These are phyloP conservation scores for Pichia cephalocereana DNA, from an alignment of 805 yeast genomes.

Conservation along the genomic window DNA sequence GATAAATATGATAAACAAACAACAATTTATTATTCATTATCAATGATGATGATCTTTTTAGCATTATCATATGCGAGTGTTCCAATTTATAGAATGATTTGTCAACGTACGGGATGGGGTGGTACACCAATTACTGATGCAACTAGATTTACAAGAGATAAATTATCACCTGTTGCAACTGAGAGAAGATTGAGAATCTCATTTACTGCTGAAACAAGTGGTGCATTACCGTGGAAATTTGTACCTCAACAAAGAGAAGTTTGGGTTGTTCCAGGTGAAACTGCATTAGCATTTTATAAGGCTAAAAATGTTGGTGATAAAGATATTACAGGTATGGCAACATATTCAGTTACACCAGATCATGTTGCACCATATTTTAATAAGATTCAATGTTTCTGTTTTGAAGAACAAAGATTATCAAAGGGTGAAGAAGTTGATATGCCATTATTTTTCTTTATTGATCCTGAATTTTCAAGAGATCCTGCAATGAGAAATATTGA, in stretches of 20 bases:
- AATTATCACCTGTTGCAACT: constrained; percentile 78
- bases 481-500: constrained; percentile 88
- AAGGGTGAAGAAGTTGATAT: constrained; percentile 98
- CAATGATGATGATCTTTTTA: constrained; percentile 60
- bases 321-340: constrained; percentile 97
- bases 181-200: constrained; percentile 72
- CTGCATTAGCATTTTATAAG: constrained; percentile 90
- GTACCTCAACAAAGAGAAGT: constrained; percentile 93
- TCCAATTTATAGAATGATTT: constrained; percentile 82
- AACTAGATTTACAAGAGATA: constrained; percentile 74
- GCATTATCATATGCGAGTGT: constrained; percentile 86
- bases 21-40: constrained; percentile 54
- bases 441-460: constrained; percentile 97
- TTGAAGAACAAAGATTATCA: constrained; percentile 86
- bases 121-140: constrained; percentile 90
- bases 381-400: constrained; percentile 96
- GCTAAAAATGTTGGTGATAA: constrained; percentile 80
- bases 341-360: constrained; percentile 93
- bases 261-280: constrained; percentile 89
- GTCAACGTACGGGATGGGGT: constrained; percentile 93
- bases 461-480: constrained; percentile 90
- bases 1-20: constrained; percentile 36
- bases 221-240: constrained; percentile 89
- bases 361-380: constrained; percentile 94
- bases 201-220: constrained; percentile 88